Base-by-base conservation (phyloP, 371 early-diverging fungal genomes). In the Zopfochytrium polystomum region DNA sequence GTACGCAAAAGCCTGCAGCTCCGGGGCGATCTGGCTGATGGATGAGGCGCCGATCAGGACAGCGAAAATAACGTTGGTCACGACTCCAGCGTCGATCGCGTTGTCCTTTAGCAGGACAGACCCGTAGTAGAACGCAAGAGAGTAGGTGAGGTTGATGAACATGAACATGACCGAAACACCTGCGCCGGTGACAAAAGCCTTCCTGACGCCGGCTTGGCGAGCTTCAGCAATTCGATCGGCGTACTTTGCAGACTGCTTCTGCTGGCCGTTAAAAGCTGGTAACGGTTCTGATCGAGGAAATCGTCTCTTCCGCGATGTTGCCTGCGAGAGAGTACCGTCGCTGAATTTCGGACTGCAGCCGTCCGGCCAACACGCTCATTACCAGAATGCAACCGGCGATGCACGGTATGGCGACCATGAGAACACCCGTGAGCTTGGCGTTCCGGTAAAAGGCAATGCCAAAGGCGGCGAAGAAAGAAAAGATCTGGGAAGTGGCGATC, bases 251-350 rank as follows among this genome's bases (percentile, higher is more conserved):
- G 80, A 64, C 59, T 89, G 85, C 20, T 88, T 83, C 25, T 79
- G 67, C 74, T 92, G 89, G 22, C 85, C 85, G 57, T 85, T 85
- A 74, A 94, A 94, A 3, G 94, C 56, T 81, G 44, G 65, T 51
- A 23, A 68, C 68, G 13, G 68, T 68, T 15, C 68, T 3, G 29
- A 60, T 20, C 26, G 61, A 35, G 30, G 64, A 20, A 35, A 68
- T 55, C 27, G 60, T 31, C 44, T 68, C 64, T 44, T 68, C 60
- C 15, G 68, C 68, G 58, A 61, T 44, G 23, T 51, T 60, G 7
- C 68, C 68, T 26, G 68, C 55, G 1, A 26, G n/a, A 31, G 63
- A 55, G 43, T 67, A 62, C 29, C n/a, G 33, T 13, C 30, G 42
- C n/a, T 48, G 53, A 38, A 62, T 58, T 13, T n/a, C 26, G 11